Base-by-base conservation (phyloP, 352 stramenopile genomes). In the Phytophthora parvispora region DNA sequence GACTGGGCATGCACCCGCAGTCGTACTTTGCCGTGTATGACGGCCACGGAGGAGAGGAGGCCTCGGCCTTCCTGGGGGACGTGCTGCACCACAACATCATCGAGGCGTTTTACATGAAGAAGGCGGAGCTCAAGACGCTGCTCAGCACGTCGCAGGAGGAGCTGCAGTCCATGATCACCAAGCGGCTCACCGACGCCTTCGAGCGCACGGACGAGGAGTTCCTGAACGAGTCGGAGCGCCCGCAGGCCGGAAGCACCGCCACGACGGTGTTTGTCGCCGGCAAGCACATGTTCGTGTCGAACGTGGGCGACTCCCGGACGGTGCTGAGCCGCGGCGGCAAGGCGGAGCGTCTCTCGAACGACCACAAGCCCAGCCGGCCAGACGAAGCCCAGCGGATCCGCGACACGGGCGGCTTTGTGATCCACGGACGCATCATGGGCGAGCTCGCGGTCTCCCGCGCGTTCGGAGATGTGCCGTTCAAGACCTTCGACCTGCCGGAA, bases 21-120 rank as follows among this genome's bases (percentile, higher is more conserved):
- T 98, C 93, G 32, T 99, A 98, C 77, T 97, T 97, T 69, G 97
- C 86, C 6, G 97, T 99, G 2, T 99, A 98, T 73, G 97, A 99
- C 78, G 97, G 97, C 18, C 97, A 99, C 62, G 97, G 97, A 25
- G 97, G 97, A 22, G 84, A 93, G 48, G 92, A 98, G 77, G 96
- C 93, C 32, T 98, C 95, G 12, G 88, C 90, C 25, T 99, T 97
- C 68, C 61, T 99, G 1, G 77, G 91, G 4, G 85, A 95, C 36
- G 75, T 78, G 24, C 68, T 94, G 63, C 87, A 95, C 49, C 72
- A 89, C 50, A 91, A 87, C 47, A 78, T 95, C 31, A 81, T 86
- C 16, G 75, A 87, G 28, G 61, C 83, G 18, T 90, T 96, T 42
- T 81, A 77, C 47, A 79, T 89, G 47, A 82, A 87, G 20, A 73